Evolutionary conservation across 192 early-diverging fungal species (phyloP).

Genomic region (Geranomyces variabilis): DNA sequence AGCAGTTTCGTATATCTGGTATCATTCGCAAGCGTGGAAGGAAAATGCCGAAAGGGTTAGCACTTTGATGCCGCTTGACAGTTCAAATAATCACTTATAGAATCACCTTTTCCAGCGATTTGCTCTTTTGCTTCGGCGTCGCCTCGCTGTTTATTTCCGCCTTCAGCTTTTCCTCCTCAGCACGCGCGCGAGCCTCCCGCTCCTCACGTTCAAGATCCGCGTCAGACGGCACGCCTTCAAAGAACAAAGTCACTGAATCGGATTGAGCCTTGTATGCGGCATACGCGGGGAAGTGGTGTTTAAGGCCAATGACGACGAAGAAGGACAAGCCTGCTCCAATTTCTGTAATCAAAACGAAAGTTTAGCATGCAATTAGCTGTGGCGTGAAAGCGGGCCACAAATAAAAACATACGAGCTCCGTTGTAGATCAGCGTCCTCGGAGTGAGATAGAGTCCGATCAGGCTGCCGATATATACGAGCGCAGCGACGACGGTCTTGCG

Average conservation of each 20-base stretch:
- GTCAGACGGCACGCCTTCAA: slow-evolving; percentile 26
- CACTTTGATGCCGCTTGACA: too few relatives aligned
- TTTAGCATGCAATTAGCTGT: too few relatives aligned
- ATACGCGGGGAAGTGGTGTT: slow-evolving; percentile 25
- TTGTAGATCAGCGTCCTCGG: slow-evolving; percentile 1
- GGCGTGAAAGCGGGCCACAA: too few relatives aligned
- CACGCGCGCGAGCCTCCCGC: neutral
- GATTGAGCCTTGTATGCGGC: neutral
- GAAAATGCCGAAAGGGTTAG: too few relatives aligned
- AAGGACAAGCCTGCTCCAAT: slow-evolving; percentile 21
- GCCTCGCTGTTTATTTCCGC: neutral
- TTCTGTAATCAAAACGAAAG: neutral
- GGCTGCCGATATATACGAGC: neutral
- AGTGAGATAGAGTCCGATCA: neutral
- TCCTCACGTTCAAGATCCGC: slow-evolving; percentile 14
- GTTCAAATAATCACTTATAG: too few relatives aligned
- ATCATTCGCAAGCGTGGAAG: too few relatives aligned
- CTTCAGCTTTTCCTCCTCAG: neutral
- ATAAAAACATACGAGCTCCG: slow-evolving; percentile 19
- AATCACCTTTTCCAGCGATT: neutral
- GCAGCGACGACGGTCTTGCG: slow-evolving; percentile 2
- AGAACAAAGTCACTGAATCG: slow-evolving; percentile 16
- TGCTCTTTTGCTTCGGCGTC: neutral
- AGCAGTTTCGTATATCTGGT: slow-evolving; percentile 2
- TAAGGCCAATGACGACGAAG: slow-evolving; percentile 24